phyloP scores from a whole-genome alignment of 1,139 yeast genomes.

The Geotrichum histeridarum region DNA sequence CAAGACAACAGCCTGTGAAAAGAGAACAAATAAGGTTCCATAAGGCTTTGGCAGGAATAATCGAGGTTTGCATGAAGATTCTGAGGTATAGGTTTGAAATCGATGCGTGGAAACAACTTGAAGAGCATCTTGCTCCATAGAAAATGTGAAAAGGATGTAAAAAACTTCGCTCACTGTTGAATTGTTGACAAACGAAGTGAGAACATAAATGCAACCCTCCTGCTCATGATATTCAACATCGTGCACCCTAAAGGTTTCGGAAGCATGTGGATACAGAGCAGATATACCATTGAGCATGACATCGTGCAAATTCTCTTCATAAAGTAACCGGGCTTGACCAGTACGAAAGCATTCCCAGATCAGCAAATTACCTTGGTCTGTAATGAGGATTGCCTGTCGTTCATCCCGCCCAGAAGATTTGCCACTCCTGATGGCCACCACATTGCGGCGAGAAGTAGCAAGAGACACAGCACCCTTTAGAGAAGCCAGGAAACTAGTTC shows the following conservation, averaged over 20 bases:
- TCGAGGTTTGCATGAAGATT: constrained; percentile 43
- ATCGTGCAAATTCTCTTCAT: constrained; percentile 38
- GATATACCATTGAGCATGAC: constrained; percentile 40
- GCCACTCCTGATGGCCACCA: constrained; percentile 59
- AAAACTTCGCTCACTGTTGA: constrained; percentile 25
- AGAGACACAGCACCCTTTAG: constrained; percentile 31
- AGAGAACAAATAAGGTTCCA: constrained; percentile 57
- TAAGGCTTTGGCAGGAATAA: constrained; percentile 58
- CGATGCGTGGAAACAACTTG: constrained; percentile 59
- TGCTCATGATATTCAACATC: constrained; percentile 43
- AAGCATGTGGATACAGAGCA: constrained; percentile 44
- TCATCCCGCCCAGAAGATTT: constrained; percentile 51
- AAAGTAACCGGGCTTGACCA: constrained; percentile 40
- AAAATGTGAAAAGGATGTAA: constrained; percentile 53
- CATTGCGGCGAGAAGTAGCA: constrained; percentile 41
- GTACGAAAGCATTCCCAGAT: constrained; percentile 47
- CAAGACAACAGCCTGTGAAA: constrained; percentile 58
- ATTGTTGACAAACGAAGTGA: constrained; percentile 42
- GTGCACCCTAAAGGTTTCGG: constrained; percentile 43
- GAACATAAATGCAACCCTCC: constrained; percentile 46
- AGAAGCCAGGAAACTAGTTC: constrained; percentile 32
- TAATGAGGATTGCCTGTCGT: constrained; percentile 41
- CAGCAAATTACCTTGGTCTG: constrained; percentile 43
- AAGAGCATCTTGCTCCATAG: constrained; percentile 50
- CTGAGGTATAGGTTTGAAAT: constrained; percentile 41